Conservation (phyloP, 495 filamentous ascomycete species). For the Neurospora africana region DNA sequence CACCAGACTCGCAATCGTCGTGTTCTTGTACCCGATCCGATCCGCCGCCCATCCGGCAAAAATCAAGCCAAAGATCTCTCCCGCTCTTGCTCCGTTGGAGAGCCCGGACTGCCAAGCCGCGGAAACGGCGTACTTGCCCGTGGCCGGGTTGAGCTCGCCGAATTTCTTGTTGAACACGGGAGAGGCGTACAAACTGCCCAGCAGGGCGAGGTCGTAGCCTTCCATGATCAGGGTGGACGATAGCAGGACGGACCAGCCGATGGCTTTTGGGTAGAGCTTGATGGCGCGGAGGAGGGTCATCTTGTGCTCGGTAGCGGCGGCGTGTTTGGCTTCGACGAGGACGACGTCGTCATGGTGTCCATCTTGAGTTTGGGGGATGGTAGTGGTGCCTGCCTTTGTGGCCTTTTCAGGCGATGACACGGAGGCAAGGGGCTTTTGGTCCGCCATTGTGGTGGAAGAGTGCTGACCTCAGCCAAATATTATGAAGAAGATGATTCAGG, state of each 20-base stretch:
- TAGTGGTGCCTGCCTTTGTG: not conserved
- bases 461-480: not conserved
- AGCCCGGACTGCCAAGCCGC: conserved; percentile 28
- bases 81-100: conserved; percentile 25
- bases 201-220: conserved; percentile 39
- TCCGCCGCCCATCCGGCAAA: conserved; percentile 25
- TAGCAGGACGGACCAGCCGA: conserved; percentile 40
- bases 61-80: conserved; percentile 29
- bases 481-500: not conserved
- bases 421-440: not conserved
- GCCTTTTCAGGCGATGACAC: not conserved
- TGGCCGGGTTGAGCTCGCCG: conserved; percentile 14
- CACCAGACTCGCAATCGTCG: conserved; percentile 30
- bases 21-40: conserved; percentile 23
- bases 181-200: conserved; percentile 25
- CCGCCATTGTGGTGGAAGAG: not conserved
- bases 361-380: not conserved
- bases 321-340: conserved; percentile 20
- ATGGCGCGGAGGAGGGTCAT: conserved; percentile 31
- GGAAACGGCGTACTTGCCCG: conserved; percentile 20
- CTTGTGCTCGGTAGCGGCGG: conserved; percentile 25
- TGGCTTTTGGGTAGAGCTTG: conserved; percentile 35
- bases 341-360: not conserved
- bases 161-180: conserved; percentile 25
- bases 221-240: conserved; percentile 47